Base-by-base conservation (phyloP, 352 stramenopile genomes). In the Aphanomyces astaci region DNA sequence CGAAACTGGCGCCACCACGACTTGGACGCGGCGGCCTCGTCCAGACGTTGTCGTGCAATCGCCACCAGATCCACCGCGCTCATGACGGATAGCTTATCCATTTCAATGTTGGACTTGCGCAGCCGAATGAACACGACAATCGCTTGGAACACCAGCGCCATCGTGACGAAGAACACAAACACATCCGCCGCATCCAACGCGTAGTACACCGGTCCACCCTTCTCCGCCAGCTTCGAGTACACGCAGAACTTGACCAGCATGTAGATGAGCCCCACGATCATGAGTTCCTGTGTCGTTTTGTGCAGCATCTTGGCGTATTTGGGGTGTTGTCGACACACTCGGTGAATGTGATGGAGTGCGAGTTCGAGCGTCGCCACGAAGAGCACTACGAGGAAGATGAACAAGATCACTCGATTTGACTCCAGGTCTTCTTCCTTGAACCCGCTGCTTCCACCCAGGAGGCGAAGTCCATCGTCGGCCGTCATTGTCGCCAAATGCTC, bases 141-240 rank as follows among this genome's bases (percentile, higher is more conserved):
- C 10, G 80, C 73, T 72, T 88, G 78, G 19, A 84, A 17, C 45
- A 88, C 80, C 10, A 88, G 73, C 25, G 76, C 76, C 10, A 88
- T 72, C 0, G 80, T 78, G 19, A 88, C 49, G 62, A 85, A 75
- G 69, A 88, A 87, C 51, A 85, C 77, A 43, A 73, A 79, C 3
- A 88, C 56, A 55, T 88, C 80, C 11, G 80, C 80, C 4, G 75
- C 76, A 30, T 88, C 74, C 52, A 87, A 82, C 27, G 80, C 77
- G 36, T 86, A 40, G 56, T 87, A 75, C 3, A 72, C 73, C 17
- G 71, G 66, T 22, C 71, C 74, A 45, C 76, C 69, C 0, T 66
- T 30, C 33, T 81, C 10, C 0, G 78, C 63, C 15, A 68, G 66
- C 4, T 63, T 55, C 0, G 76, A 28, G 31, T 87, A 80, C 53